Base-by-base conservation (phyloP, 176 grass and related monocot species). In the Coix lacrymajobi region DNA sequence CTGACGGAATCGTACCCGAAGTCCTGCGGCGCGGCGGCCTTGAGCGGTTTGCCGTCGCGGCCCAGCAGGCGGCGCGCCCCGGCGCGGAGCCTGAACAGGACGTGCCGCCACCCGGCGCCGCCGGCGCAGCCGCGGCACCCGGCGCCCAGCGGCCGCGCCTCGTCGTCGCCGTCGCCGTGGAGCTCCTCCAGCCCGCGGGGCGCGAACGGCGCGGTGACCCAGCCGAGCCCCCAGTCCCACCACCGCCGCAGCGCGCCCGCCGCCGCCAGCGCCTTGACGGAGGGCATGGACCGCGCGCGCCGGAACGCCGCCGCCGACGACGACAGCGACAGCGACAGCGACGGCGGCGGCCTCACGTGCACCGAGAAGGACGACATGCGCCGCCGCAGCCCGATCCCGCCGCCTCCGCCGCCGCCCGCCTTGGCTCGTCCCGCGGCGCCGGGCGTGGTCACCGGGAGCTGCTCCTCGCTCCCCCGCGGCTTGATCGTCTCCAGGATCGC, bases 1-100 rank as follows among this genome's bases (percentile, higher is more conserved):
- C 87, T 99, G 68, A 94, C 83, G 36, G 96, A 96, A 70, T 99
- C 96, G 40, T 99, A 94, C 58, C 91, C 40, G 75, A 96, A 99
- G 57, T 83, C 87, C 39, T 90, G 87, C 39, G 71, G 71, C 78
- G 64, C 78, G 45, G 87, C 71, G 79, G 85, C 63, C 12, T 83
- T 71, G 14, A 71, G 90, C 66, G 92, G 88, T 4, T 75, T 85
- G 3, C 81, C 79, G 66, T 94, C 87, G 61, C 91, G 89, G 3
- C 97, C 85, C 33, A 94, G 68, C 34, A 96, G 77, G 43, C 94
- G 91, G 4, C 85, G 61, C 30, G 90, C 80, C 69, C 91, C 89
- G 52, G 93, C 87, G 81, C 97, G 91, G 16, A 95, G 60, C 91
- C 75, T 96, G 87, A 87, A 69, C 72, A 96, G 62, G 63, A 94